Base-by-base conservation (phyloP, 345 rosid species). In the Acer campestre region DNA sequence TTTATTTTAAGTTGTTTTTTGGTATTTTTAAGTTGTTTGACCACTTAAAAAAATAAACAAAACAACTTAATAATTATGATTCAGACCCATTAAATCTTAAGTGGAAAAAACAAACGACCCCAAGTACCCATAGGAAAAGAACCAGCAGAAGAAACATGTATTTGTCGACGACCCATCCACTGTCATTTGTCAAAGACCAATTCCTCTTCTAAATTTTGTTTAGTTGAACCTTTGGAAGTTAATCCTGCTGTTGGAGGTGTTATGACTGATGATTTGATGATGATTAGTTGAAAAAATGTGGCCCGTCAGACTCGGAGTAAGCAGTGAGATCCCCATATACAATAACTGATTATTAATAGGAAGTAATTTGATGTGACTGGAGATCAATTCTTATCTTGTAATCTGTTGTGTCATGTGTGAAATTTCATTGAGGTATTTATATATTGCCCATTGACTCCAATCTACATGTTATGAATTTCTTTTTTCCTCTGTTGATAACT, bases 261-360 rank as follows among this genome's bases (percentile, higher is more conserved):
- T 64, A 79, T 88, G 22, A 81, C 84, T 61, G 90, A 90, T 27
- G 88, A 89, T 79, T 88, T 73, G 86, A 86, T 38, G 89, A 86
- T 77, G 88, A 90, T 70, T 86, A 86, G 78, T 69, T 72, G n/a
- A n/a, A 73, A 64, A 66, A 25, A 23, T 11, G 48, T 70, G 70
- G 68, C 69, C 66, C 73, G 10, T 74, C 76, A 80, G 48, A 56
- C 70, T 72, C 46, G 79, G 75, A 74, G 85, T 83, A 79, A 83
- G 83, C 83, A 49, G 29, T 81, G 81, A 70, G 80, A 85, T 75
- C 27, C 56, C 75, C 31, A 13, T 75, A 46, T 51, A 29, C 51
- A 68, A 48, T 80, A 62, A 70, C 59, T 73, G 65, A 62, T 13
- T 35, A 75, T 64, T 23, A 7, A 73, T 64, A 22, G 58, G 49